These are phyloP conservation scores for Phytophthora quininea DNA, from an alignment of 352 stramenopile species.

Conservation along the genomic window DNA sequence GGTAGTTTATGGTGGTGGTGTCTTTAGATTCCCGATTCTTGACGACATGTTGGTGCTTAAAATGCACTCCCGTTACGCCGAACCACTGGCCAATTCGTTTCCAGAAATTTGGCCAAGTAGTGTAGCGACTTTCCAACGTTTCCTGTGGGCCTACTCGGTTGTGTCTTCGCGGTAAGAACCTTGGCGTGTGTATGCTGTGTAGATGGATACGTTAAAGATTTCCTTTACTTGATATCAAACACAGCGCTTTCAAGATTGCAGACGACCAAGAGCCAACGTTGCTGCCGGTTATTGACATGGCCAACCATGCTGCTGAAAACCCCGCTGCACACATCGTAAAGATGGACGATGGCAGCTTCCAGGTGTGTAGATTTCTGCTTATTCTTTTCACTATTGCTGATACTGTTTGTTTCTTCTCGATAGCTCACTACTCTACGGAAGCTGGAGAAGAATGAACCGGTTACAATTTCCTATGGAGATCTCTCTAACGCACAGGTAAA, in stretches of 20 bases:
- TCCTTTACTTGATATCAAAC: too few species aligned
- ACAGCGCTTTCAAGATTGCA: constrained; percentile 52
- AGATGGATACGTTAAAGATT: too few species aligned
- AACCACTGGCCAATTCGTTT: constrained; percentile 44
- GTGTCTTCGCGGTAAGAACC: constrained; percentile 63
- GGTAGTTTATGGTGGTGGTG: not conserved
- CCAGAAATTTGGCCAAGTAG: constrained; percentile 45
- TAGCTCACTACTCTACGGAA: constrained; percentile 57
- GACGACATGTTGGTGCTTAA: constrained; percentile 62
- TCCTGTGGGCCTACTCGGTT: constrained; percentile 71
- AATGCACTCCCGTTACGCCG: constrained; percentile 46
- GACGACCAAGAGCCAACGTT: constrained; percentile 55
- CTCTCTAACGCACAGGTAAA: constrained; percentile 76
- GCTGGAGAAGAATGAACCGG: constrained; percentile 46
- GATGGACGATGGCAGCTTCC: constrained; percentile 44
- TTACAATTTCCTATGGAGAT: constrained; percentile 78
- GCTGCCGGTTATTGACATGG: constrained; percentile 82
- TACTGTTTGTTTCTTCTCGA: not conserved
- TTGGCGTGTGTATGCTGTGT: too few species aligned
- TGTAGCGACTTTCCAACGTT: constrained; percentile 44
- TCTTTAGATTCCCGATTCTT: constrained; percentile 47
- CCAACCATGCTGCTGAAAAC: constrained; percentile 57
- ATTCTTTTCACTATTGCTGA: constrained; percentile 10
- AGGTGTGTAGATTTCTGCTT: constrained; percentile 32
- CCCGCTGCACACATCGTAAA: constrained; percentile 60